These are phyloP conservation scores for Chalaropsis ovoidea DNA, from an alignment of 2,329 filamentous ascomycete species.

Conservation along the genomic window DNA sequence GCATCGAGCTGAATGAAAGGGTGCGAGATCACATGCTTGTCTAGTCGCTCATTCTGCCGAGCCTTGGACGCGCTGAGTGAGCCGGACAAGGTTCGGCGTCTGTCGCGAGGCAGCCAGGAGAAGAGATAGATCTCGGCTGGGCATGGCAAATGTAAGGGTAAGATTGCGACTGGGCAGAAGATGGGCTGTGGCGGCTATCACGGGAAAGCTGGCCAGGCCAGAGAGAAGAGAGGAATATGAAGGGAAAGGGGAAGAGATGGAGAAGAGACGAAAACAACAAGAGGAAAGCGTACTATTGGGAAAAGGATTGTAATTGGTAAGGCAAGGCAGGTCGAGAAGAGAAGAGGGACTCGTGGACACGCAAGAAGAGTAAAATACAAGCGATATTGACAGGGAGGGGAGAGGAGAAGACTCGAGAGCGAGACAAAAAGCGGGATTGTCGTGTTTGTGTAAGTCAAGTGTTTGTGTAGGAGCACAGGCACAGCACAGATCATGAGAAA, in stretches of 20 bases:
- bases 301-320: conserved; percentile 3
- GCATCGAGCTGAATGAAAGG: neutral
- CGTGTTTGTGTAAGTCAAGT: neutral
- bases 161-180: neutral
- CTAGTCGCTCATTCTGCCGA: neutral
- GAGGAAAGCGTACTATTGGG: neutral
- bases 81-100: neutral
- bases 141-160: neutral
- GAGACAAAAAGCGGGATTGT: neutral
- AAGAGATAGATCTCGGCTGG: neutral
- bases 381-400: too few species aligned
- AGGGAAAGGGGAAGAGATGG: neutral
- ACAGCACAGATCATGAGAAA: neutral
- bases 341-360: neutral
- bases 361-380: neutral
- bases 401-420: neutral
- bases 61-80: conserved; percentile 2
- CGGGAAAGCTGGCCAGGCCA: too few species aligned
- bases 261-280: neutral
- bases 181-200: neutral
- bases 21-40: neutral
- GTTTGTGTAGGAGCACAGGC: neutral
- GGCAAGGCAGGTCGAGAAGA: too few species aligned
- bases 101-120: neutral
- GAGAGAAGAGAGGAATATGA: neutral